Base-by-base conservation (phyloP, 2,329 filamentous ascomycete genomes). In the Arthrinium puccinioides region DNA sequence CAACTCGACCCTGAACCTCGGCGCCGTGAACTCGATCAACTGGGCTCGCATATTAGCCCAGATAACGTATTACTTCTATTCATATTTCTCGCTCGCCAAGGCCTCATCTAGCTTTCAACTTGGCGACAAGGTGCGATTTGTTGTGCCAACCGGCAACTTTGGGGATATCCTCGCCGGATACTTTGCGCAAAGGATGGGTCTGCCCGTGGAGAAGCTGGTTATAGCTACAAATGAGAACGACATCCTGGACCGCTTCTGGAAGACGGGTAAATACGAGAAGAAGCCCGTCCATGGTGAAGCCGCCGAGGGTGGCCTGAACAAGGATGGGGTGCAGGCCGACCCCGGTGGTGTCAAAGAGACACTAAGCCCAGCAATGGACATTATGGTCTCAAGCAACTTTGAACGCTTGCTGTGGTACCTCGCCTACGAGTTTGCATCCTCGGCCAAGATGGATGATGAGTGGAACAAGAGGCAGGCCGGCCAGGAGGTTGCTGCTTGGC, bases 201-300 rank as follows among this genome's bases (percentile, higher is more conserved):
- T 97, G 4, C 89, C 89, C 4, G 71, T 82, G 4, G 84, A 92
- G 45, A 94, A 90, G 66, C 78, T 98, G 21, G 79, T 95, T 51
- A 83, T 96, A 39, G 87, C 90, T 1, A 97, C 90, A 36, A 97
- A 97, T 61, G 89, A 94, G 65, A 98, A 98, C 65, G 92, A 97
- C 54, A 97, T 97, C 43, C 76, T 98, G 9, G 78, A 97, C 62
- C 79, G 92, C 23, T 98, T 98, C 74, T 96, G 87, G 85, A 83
- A 84, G 66, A 85, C 82, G 0, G 87, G 90, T 26, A 74, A 74
- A 48, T 97, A 97, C 64, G 86, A 92, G 67, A 97, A 96, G 74
- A 74, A 88, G 52, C 69, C 79, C 9, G 70, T 78, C 7, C 64
- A 72, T 38, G 76, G 75, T 2, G 54, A 63, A 6, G 70, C 72